Evolutionary conservation across 805 yeast species (phyloP), one percentile per base, ranked within the genome.

Genomic region (Sugiyamaella valdiviana): DNA sequence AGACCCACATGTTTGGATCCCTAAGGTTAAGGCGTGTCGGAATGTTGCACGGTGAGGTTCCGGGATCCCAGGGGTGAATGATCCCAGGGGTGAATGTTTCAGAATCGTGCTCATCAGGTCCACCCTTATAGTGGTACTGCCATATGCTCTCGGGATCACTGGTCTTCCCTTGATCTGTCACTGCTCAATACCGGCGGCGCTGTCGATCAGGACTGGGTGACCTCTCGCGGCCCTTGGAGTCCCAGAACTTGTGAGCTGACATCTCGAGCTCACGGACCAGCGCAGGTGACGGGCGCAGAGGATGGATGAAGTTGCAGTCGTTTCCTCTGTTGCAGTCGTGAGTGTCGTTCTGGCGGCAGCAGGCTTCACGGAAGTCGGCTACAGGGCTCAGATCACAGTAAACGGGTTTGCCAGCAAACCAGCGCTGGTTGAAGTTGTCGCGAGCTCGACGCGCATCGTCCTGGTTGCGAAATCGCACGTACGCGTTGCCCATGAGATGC

Each of bases 291-390:
- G 95, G 87, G 36, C 73, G 65, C 57, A 81, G 72, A 2, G 82
- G 74, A 64, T 90, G 98, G 77, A 88, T 83, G 64, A 85, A 89
- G 64, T 90, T 90, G 66, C 98, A 90, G 59, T 77, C 76, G 26
- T 82, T 85, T 1, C 89, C 91, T 61, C 97, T 75, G n/a, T 74
- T 76, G 62, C 98, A 90, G 12, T 68, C 69, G 20, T 72, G 66
- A 1, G 71, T 65, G 36, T 82, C 86, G 59, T 83, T 82, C 39
- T 83, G 83, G 37, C 86, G 72, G 61, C 98, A 90, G 47, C 78
- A 73, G 10, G 95, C 84, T 48, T 83, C 93, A 40, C 74, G 70
- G 56, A 85, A 78, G 59, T 76, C 80, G 2, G 74, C 65, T 16
- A 86, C 90, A 12, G 96, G 93, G 20, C 87, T 77, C 22, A 86